phyloP scores from a whole-genome alignment of 306 rosid species.

The Cucurbita pepo region DNA sequence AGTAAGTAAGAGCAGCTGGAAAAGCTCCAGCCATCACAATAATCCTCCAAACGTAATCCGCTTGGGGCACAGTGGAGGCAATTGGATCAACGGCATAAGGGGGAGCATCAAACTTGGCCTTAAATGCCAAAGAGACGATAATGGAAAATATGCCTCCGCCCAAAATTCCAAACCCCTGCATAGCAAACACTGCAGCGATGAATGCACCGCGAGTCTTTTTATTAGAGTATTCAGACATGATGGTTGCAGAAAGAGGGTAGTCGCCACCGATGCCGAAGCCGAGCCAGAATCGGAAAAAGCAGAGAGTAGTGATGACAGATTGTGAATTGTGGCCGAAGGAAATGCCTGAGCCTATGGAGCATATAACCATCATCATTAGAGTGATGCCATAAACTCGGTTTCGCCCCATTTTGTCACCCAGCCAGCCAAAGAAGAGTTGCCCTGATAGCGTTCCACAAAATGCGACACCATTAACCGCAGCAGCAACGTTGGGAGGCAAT shows the following conservation, averaged over 20 bases:
- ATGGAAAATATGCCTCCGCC: conserved; percentile 53
- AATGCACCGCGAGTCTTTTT: conserved; percentile 72
- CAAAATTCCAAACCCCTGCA: conserved; percentile 76
- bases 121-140: conserved; percentile 20
- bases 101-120: conserved; percentile 24
- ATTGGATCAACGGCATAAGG: conserved; percentile 22
- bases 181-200: conserved; percentile 68
- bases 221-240: conserved; percentile 65
- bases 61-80: conserved; percentile 45
- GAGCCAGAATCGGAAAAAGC: conserved; percentile 71
- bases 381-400: conserved; percentile 66
- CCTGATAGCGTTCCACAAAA: conserved; percentile 53
- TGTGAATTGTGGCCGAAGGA: conserved; percentile 40
- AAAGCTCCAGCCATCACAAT: conserved; percentile 57
- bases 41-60: conserved; percentile 55
- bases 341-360: conserved; percentile 57
- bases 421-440: conserved; percentile 80
- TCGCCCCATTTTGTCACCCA: conserved; percentile 62
- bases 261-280: conserved; percentile 78
- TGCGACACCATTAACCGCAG: conserved; percentile 63
- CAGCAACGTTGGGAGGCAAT: conserved; percentile 54
- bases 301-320: conserved; percentile 50
- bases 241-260: conserved; percentile 73
- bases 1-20: conserved; percentile 52
- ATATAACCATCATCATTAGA: conserved; percentile 45